Conservation (phyloP, 805 yeast genomes). For the Torulaspora delbrueckii region DNA sequence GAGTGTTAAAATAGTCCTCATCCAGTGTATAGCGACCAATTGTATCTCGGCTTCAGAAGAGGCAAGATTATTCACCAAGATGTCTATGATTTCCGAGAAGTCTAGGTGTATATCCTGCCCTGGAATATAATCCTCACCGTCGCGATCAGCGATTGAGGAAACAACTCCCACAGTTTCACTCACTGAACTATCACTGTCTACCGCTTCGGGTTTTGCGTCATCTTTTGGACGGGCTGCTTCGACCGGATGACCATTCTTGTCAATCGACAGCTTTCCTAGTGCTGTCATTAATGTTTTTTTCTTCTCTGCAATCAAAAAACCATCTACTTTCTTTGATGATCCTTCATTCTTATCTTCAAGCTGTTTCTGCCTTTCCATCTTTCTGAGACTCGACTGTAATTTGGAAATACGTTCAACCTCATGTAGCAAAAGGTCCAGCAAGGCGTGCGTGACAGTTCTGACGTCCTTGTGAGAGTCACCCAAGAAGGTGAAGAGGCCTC, state of each 20-base stretch:
- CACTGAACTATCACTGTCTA: constrained; percentile 4
- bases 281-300: constrained; percentile 32
- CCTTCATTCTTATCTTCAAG: constrained; percentile 22
- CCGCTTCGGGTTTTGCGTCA: constrained; percentile 5
- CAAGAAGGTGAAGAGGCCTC: constrained; percentile 69
- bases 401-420: constrained; percentile 77
- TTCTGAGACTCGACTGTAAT: constrained; percentile 51
- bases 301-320: constrained; percentile 30
- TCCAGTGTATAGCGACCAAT: constrained; percentile 75
- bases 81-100: constrained; percentile 73
- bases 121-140: constrained; percentile 57
- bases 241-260: constrained; percentile 5
- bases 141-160: constrained; percentile 18
- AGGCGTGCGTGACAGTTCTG: constrained; percentile 73
- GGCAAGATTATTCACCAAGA: constrained; percentile 74
- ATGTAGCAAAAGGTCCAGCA: constrained; percentile 66
- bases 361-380: constrained; percentile 19
- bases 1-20: constrained; percentile 59
- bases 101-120: constrained; percentile 83
- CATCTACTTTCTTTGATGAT: constrained; percentile 30
- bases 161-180: constrained; percentile 4
- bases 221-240: constrained; percentile 9
- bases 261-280: constrained; percentile 20
- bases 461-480: constrained; percentile 85
- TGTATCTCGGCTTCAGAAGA: constrained; percentile 73